Evolutionary conservation across 2,329 filamentous ascomycete genomes (phyloP).

Genomic region (Pseudopithomyces maydicus): DNA sequence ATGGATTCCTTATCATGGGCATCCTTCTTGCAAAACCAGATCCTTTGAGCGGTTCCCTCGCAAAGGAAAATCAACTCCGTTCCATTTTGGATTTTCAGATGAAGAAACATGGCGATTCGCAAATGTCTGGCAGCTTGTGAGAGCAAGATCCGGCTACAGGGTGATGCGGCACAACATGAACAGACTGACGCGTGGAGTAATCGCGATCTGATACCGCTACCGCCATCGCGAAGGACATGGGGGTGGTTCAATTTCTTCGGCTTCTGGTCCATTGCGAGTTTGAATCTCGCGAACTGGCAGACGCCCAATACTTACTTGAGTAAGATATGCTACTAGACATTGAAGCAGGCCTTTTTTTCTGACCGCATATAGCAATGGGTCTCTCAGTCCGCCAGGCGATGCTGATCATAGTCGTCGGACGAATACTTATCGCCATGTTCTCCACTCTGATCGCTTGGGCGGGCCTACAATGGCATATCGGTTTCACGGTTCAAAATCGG

Average conservation of each 20-base stretch:
- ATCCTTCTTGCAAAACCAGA: neutral
- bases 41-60: neutral
- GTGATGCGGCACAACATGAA: constrained; percentile 50
- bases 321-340: constrained; percentile 45
- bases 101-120: constrained; percentile 7
- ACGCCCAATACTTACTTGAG: constrained; percentile 54
- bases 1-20: neutral
- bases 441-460: constrained; percentile 54
- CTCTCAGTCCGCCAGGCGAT: constrained; percentile 56
- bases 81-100: neutral
- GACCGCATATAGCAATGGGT: constrained; percentile 44
- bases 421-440: constrained; percentile 51
- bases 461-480: constrained; percentile 57
- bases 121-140: constrained; percentile 29
- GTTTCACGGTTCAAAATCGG: constrained; percentile 56
- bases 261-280: constrained; percentile 46
- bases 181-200: constrained; percentile 52
- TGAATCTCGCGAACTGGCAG: constrained; percentile 54
- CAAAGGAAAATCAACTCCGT: neutral
- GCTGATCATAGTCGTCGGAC: constrained; percentile 53
- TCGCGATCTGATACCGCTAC: constrained; percentile 45
- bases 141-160: constrained; percentile 44
- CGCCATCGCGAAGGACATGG: constrained; percentile 47
- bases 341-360: neutral
- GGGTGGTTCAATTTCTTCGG: constrained; percentile 52